Percentiles rank a stretch among this genome's conserved stretches.
phyloP scores from a whole-genome alignment of 805 yeast genomes.

The Pichia membranifaciens region DNA sequence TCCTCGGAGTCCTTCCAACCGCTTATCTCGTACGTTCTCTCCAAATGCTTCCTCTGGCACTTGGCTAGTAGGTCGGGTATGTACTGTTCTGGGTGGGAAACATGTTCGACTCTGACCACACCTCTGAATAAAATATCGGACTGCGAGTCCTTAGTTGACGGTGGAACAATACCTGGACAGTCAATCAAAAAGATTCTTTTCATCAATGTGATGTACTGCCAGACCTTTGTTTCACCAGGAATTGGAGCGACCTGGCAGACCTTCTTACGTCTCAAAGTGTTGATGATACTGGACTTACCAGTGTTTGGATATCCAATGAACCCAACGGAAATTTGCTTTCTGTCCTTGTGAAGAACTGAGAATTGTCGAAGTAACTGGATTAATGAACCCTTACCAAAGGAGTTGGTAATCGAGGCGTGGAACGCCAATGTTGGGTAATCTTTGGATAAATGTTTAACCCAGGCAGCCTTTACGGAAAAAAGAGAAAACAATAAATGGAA shows the following conservation, averaged over 20 bases:
- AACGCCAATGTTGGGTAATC: conserved; percentile 93
- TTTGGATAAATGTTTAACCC: conserved; percentile 94
- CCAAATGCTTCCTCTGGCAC: conserved; percentile 85
- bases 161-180: conserved; percentile 99
- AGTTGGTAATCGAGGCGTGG: conserved; percentile 95
- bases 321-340: conserved; percentile 95
- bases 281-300: conserved; percentile 95
- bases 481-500: conserved; percentile 14
- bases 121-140: conserved; percentile 93
- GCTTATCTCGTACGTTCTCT: conserved; percentile 88
- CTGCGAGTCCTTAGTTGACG: conserved; percentile 81
- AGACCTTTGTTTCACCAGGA: conserved; percentile 98
- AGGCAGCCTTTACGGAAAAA: conserved; percentile 68
- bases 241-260: conserved; percentile 97
- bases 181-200: conserved; percentile 91
- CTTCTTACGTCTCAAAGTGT: conserved; percentile 88
- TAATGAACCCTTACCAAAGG: conserved; percentile 95
- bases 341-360: conserved; percentile 81
- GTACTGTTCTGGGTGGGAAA: conserved; percentile 89
- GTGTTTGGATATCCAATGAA: conserved; percentile 97
- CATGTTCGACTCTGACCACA: conserved; percentile 98
- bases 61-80: conserved; percentile 80
- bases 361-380: conserved; percentile 92
- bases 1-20: conserved; percentile 82
- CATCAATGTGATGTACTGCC: conserved; percentile 98